phyloP scores from a whole-genome alignment of 768 basidiomycete genomes.

The Multifurca ochricompacta region DNA sequence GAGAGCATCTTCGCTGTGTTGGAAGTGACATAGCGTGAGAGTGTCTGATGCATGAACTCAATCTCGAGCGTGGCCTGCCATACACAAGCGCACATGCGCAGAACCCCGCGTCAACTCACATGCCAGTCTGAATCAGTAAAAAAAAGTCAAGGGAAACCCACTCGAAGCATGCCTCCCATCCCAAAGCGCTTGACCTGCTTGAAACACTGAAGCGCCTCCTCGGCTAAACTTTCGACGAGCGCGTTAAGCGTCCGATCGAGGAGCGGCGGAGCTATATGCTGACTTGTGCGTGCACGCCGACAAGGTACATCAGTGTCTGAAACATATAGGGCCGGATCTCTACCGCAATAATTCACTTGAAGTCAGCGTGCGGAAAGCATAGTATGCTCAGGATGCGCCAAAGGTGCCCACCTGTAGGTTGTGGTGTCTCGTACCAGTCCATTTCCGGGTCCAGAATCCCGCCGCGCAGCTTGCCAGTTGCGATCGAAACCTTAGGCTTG shows the following conservation, averaged over 20 bases:
- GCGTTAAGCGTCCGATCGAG: conserved; percentile 76
- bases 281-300: conserved; percentile 88
- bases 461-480: conserved; percentile 58
- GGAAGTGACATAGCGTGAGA: conserved; percentile 80
- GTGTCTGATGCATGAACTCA: conserved; percentile 96
- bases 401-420: conserved; percentile 66
- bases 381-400: not conserved
- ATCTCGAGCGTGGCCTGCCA: conserved; percentile 93
- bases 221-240: conserved; percentile 75
- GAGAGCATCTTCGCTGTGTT: conserved; percentile 77
- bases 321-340: conserved; percentile 96
- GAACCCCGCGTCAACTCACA: not conserved
- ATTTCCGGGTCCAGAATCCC: conserved; percentile 77
- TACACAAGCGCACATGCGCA: not conserved
- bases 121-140: not conserved
- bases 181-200: conserved; percentile 85
- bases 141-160: conserved; percentile 33
- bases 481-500: conserved; percentile 66
- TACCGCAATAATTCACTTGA: conserved; percentile 25
- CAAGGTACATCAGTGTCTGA: conserved; percentile 78
- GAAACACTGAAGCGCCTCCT: conserved; percentile 80
- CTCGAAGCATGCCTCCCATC: conserved; percentile 97
- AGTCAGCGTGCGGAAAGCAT: not conserved
- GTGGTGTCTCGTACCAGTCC: conserved; percentile 93
- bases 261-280: conserved; percentile 68